Base-by-base conservation (phyloP, 2,329 filamentous ascomycete genomes). In the Capronia coronata region DNA sequence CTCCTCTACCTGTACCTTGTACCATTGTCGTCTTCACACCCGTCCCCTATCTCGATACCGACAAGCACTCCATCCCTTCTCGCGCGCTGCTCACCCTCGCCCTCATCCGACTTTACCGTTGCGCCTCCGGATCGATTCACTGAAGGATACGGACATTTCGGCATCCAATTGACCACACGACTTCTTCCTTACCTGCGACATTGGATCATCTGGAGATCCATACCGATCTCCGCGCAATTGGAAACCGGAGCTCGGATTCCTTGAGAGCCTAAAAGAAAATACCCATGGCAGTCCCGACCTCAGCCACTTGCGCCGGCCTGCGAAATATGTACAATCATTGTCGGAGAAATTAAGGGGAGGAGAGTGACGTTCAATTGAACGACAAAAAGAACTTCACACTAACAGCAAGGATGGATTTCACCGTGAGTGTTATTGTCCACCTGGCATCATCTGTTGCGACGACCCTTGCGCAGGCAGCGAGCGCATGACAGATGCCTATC, bases 391-490 rank as follows among this genome's bases (percentile, higher is more conserved):
- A 38, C 18, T 22, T 21, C 18, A 11, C 18, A 6, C 34, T 37
- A 14, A 44, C 9, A 45, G 38, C 14, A 39, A 54, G 21, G 16
- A 56, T 56, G 54, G 54, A 56, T 41, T 56, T 56, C 29, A 56
- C 51, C 21, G 54, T 56, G 45, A 41, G 54, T 51, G 18, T 32
- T 9, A 44, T 27, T 27, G 29, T 34, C 25, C 21, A 23, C 23
- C 16, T 48, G 29, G 29, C 29, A 7, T 32, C 7, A n/a, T 32
- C 29, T 32, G 6, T 32, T n/a, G 34, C 18, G 14, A 27, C 25
- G 10, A 6, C 25, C 25, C 25, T 27, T 27, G 25, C 25, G 11
- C 34, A 37, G 8, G n/a, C 34, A 37, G 34, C 18, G 34, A 37
- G 37, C 43, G 45, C 43, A 48, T 51, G 48, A 48, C 48, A 30